Evolutionary conservation across 164 flowering plant species (phyloP).

Genomic region (Nymphaea thermarum): DNA sequence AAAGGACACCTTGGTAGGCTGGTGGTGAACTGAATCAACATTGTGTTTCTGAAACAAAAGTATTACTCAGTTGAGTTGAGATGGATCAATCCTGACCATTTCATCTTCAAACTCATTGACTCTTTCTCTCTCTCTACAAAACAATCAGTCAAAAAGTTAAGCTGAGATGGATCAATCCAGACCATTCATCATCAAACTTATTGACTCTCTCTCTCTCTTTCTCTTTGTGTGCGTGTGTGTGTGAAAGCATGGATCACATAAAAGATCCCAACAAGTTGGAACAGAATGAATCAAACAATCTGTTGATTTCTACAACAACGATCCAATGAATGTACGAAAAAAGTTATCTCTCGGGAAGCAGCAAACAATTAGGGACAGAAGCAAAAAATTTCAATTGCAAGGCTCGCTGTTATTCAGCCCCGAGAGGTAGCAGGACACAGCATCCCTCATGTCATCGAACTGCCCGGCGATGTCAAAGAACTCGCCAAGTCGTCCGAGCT

Average conservation of each 20-base stretch:
- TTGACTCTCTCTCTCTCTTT: background rate
- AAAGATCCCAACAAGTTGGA: background rate
- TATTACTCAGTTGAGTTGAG: too few relatives aligned
- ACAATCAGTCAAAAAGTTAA: background rate
- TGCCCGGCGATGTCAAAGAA: constrained; percentile 31
- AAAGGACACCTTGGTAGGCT: too few relatives aligned
- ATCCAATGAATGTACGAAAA: too few relatives aligned
- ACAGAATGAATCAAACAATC: background rate
- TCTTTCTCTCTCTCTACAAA: too few relatives aligned
- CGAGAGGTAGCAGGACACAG: constrained; percentile 25
- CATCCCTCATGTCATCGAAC: constrained; percentile 65
- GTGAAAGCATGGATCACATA: background rate
- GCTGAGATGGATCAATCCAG: background rate
- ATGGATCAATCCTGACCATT: too few relatives aligned
- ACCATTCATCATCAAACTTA: background rate
- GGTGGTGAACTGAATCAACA: too few relatives aligned
- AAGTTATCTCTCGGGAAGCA: too few relatives aligned
- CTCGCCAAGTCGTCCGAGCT: constrained; percentile 33
- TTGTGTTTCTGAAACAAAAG: too few relatives aligned
- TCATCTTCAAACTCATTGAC: too few relatives aligned
- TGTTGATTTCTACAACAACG: background rate
- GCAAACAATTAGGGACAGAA: background rate
- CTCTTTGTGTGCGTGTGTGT: background rate
- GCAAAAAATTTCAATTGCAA: background rate
- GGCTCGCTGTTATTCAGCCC: background rate